These are phyloP conservation scores for Gloeophyllum trabeum DNA, from an alignment of 768 basidiomycete genomes.

Conservation along the genomic window DNA sequence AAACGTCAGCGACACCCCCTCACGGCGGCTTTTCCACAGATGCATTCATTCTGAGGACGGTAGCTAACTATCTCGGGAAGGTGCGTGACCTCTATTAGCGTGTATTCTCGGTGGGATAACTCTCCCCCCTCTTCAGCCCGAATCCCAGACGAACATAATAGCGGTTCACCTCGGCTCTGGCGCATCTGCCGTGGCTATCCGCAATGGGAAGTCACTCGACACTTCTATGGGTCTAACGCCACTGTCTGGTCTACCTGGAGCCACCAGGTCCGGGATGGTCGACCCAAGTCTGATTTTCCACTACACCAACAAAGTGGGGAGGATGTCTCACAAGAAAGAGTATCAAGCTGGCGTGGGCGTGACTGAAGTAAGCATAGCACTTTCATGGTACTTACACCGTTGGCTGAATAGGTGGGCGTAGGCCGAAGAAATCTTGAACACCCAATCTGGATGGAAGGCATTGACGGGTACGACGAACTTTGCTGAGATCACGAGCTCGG, in stretches of 20 bases:
- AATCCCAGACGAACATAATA: slow-evolving; percentile 53
- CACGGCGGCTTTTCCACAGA: slow-evolving; percentile 24
- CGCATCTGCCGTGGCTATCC: slow-evolving; percentile 72
- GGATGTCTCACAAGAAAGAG: slow-evolving; percentile 40
- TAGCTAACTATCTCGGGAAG: slow-evolving; percentile 49
- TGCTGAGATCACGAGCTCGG: slow-evolving; percentile 38
- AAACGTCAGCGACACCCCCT: neutral
- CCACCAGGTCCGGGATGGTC: slow-evolving; percentile 72
- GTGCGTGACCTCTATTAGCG: no score
- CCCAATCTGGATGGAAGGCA: slow-evolving; percentile 67
- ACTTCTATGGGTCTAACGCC: slow-evolving; percentile 93
- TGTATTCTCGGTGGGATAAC: no score
- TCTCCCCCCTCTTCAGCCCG: neutral
- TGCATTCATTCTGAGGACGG: slow-evolving; percentile 53
- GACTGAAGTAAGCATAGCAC: no score
- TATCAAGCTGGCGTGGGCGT: slow-evolving; percentile 35
- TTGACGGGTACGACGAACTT: slow-evolving; percentile 80
- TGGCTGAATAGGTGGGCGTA: slow-evolving; percentile 41
- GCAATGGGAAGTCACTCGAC: slow-evolving; percentile 63
- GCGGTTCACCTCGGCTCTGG: slow-evolving; percentile 87
- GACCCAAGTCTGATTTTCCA: slow-evolving; percentile 89
- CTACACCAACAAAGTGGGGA: slow-evolving; percentile 43
- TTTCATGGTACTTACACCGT: no score
- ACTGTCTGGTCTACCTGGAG: slow-evolving; percentile 79
- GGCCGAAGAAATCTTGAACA: slow-evolving; percentile 69